These are phyloP conservation scores for Blastocystis sp. DNA, from an alignment of 352 stramenopile species.

Conservation along the genomic window DNA sequence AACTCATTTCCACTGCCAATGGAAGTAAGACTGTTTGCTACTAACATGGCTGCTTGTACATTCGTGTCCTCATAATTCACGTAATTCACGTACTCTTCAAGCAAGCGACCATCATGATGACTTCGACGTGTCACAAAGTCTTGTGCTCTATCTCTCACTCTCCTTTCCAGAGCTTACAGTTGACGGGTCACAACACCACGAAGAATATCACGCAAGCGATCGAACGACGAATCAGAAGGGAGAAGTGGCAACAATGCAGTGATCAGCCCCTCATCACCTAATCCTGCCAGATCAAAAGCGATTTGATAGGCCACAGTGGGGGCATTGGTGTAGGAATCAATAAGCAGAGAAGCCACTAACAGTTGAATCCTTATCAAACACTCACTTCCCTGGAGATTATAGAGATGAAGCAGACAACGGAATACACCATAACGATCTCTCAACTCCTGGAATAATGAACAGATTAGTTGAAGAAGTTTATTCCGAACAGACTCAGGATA, in stretches of 20 bases:
- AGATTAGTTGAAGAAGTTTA: not conserved
- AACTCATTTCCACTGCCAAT: conserved; percentile 89
- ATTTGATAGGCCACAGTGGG: conserved; percentile 81
- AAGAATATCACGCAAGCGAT: conserved; percentile 69
- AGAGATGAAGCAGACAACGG: not conserved
- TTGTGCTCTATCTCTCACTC: conserved; percentile 64
- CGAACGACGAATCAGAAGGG: conserved; percentile 65
- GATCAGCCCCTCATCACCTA: conserved; percentile 93
- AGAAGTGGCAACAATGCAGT: conserved; percentile 79
- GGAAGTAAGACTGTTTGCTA: conserved; percentile 91
- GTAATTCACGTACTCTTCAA: conserved; percentile 76
- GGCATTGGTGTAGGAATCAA: conserved; percentile 69
- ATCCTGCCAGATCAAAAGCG: conserved; percentile 92
- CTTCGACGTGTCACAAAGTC: conserved; percentile 83
- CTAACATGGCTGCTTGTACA: conserved; percentile 90
- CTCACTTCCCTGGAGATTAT: not conserved
- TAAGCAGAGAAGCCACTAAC: not conserved
- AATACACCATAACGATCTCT: not conserved
- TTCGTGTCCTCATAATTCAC: conserved; percentile 86
- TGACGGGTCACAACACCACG: conserved; percentile 76
- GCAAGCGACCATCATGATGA: conserved; percentile 81
- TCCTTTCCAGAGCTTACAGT: conserved; percentile 67
- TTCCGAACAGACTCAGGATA: not conserved
- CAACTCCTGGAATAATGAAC: not conserved
- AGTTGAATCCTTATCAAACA: not conserved